Percentiles rank a stretch among this genome's conserved stretches.
These are phyloP conservation scores for Colletotrichum sp. DNA, from an alignment of 2,329 filamentous ascomycete genomes.

Conservation along the genomic window DNA sequence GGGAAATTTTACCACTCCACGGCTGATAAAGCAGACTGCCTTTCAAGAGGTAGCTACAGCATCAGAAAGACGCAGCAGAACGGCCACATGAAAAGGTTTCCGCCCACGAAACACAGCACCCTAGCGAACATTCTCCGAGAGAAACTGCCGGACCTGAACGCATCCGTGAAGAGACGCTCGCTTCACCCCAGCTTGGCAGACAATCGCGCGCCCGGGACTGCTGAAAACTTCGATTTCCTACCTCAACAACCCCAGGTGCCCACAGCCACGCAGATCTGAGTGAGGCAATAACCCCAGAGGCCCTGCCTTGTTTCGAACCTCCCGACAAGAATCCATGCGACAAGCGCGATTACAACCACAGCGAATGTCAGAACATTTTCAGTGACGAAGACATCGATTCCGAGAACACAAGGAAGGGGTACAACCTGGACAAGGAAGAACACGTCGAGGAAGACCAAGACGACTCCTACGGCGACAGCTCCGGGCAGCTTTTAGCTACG, in stretches of 20 bases:
- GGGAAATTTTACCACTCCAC: rapidly evolving
- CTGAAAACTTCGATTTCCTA: neutral
- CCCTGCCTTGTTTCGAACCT: neutral
- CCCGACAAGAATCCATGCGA: neutral
- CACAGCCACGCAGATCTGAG: neutral
- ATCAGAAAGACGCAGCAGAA: neutral
- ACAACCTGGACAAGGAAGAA: neutral
- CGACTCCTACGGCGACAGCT: neutral
- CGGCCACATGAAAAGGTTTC: neutral
- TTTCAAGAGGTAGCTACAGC: neutral
- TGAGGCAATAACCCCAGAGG: neutral
- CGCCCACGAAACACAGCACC: neutral
- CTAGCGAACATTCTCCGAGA: neutral
- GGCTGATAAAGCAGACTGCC: neutral
- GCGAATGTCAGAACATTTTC: neutral
- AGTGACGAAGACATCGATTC: neutral
- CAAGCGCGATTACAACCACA: neutral
- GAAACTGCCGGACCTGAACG: neutral
- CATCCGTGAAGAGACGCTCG: neutral
- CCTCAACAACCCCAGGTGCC: neutral
- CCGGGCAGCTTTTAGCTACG: neutral
- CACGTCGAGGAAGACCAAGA: neutral
- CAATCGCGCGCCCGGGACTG: neutral
- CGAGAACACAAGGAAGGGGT: neutral
- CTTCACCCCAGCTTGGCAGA: neutral